Percentiles rank a stretch among this genome's conserved stretches.
phyloP scores from a whole-genome alignment of 2,329 filamentous ascomycete genomes.

The Lasiodiplodia citricola region DNA sequence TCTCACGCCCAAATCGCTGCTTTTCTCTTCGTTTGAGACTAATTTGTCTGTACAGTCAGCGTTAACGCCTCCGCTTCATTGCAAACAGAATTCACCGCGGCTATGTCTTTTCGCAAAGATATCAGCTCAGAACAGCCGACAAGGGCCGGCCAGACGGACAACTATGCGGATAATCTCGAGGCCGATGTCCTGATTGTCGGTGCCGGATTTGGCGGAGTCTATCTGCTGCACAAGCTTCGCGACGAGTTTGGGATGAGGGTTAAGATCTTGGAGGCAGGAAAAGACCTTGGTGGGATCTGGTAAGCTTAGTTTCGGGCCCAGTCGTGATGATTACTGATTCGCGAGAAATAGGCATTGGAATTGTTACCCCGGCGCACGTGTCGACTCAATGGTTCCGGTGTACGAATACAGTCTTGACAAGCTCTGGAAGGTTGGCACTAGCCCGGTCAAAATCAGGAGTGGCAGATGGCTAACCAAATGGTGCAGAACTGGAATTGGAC shows the following conservation, averaged over 20 bases:
- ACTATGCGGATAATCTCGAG: slow-evolving; percentile 35
- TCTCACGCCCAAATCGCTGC: no score
- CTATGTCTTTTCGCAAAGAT: slow-evolving; percentile 16
- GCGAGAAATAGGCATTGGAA: slow-evolving; percentile 45
- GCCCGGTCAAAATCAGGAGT: background rate
- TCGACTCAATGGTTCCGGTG: slow-evolving; percentile 54
- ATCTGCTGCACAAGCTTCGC: slow-evolving; percentile 48
- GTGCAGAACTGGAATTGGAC: slow-evolving; percentile 62
- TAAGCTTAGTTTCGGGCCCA: background rate
- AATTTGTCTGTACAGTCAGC: no score
- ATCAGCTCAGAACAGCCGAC: background rate
- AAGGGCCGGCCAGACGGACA: background rate
- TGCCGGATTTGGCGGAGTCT: slow-evolving; percentile 50
- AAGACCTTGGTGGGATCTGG: slow-evolving; percentile 50
- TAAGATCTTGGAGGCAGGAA: slow-evolving; percentile 48
- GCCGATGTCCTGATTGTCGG: slow-evolving; percentile 47
- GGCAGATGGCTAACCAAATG: background rate
- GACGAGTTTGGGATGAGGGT: slow-evolving; percentile 46
- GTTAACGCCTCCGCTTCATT: background rate
- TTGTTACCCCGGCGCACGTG: slow-evolving; percentile 53
- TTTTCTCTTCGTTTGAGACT: no score
- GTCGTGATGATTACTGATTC: background rate
- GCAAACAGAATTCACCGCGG: background rate
- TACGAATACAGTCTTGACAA: slow-evolving; percentile 56
- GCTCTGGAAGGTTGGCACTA: slow-evolving; percentile 48